phyloP scores from a whole-genome alignment of 345 rosid genomes.

The Populus pruinosa region DNA sequence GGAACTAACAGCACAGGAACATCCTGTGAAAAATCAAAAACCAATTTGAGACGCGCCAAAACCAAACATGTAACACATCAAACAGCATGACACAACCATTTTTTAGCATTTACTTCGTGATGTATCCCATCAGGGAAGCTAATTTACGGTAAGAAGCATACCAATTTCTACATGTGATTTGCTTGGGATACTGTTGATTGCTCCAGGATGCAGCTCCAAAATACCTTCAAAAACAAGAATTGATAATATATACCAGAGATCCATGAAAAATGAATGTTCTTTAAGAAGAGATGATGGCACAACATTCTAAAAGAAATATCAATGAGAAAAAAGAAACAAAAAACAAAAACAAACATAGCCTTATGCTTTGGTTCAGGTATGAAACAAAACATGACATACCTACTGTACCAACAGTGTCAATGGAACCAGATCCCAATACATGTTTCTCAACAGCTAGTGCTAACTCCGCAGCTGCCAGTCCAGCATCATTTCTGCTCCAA shows the following conservation, averaged over 20 bases:
- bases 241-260: background rate
- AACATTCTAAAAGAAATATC: background rate
- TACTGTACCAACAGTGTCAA: constrained; percentile 94
- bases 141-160: constrained; percentile 17
- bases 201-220: constrained; percentile 87
- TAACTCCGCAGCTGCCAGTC: constrained; percentile 93
- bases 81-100: background rate
- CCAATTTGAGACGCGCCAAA: background rate
- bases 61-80: background rate
- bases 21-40: background rate
- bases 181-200: constrained; percentile 97
- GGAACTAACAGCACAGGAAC: no score
- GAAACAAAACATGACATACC: constrained; percentile 41
- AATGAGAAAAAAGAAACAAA: background rate
- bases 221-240: constrained; percentile 44
- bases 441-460: constrained; percentile 89
- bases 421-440: constrained; percentile 74
- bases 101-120: background rate
- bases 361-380: background rate
- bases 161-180: constrained; percentile 91
- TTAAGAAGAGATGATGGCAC: background rate
- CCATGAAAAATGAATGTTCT: constrained; percentile 2
- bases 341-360: no score
- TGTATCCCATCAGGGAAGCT: background rate
- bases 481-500: constrained; percentile 76